Evolutionary conservation across 257 asterid species (phyloP), one percentile per base, ranked within the genome.

Genomic region (Lycium ferocissimum): DNA sequence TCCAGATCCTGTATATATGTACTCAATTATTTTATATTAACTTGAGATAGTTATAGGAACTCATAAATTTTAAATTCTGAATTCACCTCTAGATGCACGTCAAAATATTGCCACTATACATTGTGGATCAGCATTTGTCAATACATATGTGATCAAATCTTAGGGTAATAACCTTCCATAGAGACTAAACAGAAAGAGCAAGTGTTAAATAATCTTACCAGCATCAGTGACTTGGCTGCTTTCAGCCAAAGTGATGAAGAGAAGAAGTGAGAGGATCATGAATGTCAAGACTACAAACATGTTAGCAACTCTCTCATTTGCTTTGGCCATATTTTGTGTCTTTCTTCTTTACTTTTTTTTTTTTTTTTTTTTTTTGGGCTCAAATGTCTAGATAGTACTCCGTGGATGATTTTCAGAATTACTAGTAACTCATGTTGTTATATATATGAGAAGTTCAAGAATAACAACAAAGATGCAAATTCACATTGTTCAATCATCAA

Each of bases 301-400:
- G 22, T 88, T 45, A 12, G 71, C 63, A 75, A 75, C 12, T 33
- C 73, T 87, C 76, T 59, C 75, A 88, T 82, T 70, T 57, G 85
- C 22, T 45, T 83, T 86, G 54, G 87, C 90, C 93, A 91, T 89
- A 65, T 73, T 83, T 80, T 78, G 43, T 75, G 26, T 20, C 12
- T 49, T 33, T 47, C 54, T 13, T 45, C 22, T 33, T 35, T n/a
- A 47, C 20, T 73, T 5, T 22, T 1, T 49, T 49, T 11, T 47
- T 10, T 12, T 7, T 17, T 75, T 26, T 26, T 26, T 26, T 26
- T 26, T 26, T 26, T 26, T n/a, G n/a, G 15, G 20, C 54, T 22
- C 43, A 20, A 75, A 75, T 2, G 14, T 22, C 9, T 51, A 51
- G 45, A 0, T 8, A 72, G 17, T 15, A 6, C 56, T 72, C 18